Percentiles rank a stretch among this genome's conserved stretches.
Conservation (phyloP, 2,329 filamentous ascomycete genomes). For the Fusarium guadeloupense region DNA sequence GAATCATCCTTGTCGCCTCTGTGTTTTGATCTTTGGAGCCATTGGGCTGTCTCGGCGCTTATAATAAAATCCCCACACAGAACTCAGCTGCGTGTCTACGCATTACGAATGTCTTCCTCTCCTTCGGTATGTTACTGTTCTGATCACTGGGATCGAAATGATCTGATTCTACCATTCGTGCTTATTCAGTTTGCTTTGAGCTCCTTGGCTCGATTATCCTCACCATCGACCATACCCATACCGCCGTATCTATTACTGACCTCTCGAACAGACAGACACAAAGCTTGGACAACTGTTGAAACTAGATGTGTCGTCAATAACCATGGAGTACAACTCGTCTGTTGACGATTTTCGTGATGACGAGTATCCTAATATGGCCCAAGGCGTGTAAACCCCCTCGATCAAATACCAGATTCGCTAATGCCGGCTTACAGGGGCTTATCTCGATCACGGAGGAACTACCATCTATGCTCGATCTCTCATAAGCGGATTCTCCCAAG, state of each 20-base stretch:
- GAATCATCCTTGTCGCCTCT: neutral
- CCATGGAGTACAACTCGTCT: slow-evolving; percentile 40
- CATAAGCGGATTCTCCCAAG: slow-evolving; percentile 62
- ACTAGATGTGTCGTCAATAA: slow-evolving; percentile 3
- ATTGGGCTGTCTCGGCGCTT: slow-evolving; percentile 5
- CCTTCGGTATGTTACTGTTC: slow-evolving; percentile 25
- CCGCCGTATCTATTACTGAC: slow-evolving; percentile 1
- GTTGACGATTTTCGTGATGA: slow-evolving; percentile 41
- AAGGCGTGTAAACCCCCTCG: slow-evolving; percentile 27
- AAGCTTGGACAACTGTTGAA: slow-evolving; percentile 17
- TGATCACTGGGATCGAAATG: neutral
- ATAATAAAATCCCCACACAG: neutral
- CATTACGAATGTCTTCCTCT: slow-evolving; percentile 22
- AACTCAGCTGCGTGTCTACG: neutral
- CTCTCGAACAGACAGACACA: slow-evolving; percentile 5
- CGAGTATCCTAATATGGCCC: slow-evolving; percentile 42
- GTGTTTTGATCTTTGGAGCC: neutral
- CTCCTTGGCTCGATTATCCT: no score
- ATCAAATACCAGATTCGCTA: neutral
- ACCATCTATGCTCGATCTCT: slow-evolving; percentile 68
- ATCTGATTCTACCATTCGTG: neutral
- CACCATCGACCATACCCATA: neutral
- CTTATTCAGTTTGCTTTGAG: no score
- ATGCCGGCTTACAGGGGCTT: slow-evolving; percentile 46
- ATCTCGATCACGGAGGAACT: slow-evolving; percentile 67